These are phyloP conservation scores for Silybum marianum DNA, from an alignment of 129 eudicot genomes.

Conservation along the genomic window DNA sequence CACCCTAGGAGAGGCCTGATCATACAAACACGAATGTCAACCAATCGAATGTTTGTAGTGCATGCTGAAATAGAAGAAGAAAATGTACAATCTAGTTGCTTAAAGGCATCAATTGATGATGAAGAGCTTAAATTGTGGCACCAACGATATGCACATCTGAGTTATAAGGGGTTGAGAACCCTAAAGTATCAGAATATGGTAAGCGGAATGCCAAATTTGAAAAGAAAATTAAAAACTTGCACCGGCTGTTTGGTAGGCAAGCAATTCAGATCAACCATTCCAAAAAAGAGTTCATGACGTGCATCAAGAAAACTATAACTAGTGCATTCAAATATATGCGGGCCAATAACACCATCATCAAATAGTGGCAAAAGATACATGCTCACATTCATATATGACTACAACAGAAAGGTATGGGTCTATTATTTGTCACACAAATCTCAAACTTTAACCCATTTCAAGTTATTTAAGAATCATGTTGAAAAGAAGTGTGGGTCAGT, in stretches of 20 bases:
- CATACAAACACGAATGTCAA: neutral
- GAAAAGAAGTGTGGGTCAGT: neutral
- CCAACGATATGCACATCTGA: neutral
- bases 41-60: neutral
- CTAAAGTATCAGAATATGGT: neutral
- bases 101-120: neutral
- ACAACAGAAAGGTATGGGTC: neutral
- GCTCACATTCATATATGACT: neutral
- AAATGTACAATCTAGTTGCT: neutral
- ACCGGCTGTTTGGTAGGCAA: neutral
- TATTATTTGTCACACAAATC: neutral
- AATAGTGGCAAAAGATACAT: too few species aligned
- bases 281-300: neutral
- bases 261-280: neutral
- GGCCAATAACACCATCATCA: too few species aligned
- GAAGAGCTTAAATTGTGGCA: neutral
- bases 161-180: neutral
- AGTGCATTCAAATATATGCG: neutral
- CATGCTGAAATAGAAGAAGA: neutral
- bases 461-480: neutral
- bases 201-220: neutral
- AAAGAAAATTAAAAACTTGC: neutral
- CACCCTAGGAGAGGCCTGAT: neutral
- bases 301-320: too few species aligned
- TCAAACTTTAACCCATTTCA: neutral